Evolutionary conservation across 2,329 filamentous ascomycete genomes (phyloP).

Genomic region (Claviceps sp.): DNA sequence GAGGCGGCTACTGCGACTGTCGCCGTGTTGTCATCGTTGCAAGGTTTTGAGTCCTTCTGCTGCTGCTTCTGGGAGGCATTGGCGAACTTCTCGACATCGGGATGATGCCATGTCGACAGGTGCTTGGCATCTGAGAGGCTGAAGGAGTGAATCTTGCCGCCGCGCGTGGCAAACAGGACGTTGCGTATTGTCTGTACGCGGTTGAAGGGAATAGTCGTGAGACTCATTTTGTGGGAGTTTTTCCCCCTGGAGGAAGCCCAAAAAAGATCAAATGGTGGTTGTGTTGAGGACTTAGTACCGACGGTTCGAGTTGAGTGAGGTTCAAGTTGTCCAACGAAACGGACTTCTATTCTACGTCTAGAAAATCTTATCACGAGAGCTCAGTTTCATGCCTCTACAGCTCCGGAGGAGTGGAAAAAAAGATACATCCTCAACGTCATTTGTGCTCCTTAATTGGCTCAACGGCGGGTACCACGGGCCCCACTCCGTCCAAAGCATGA

Average conservation of each 20-base stretch:
- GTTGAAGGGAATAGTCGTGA: constrained; percentile 45
- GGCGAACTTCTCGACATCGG: constrained; percentile 23
- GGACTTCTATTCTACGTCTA: background rate
- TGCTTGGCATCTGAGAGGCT: constrained; percentile 41
- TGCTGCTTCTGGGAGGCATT: constrained; percentile 10
- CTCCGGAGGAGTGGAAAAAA: background rate
- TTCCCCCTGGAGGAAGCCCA: background rate
- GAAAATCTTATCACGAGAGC: background rate
- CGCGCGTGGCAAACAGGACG: constrained; percentile 60
- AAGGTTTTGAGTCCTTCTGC: constrained; percentile 9
- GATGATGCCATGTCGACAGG: constrained; percentile 49
- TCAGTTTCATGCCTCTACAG: background rate
- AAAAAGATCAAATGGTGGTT: background rate
- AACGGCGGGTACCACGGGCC: background rate
- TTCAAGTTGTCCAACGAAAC: background rate
- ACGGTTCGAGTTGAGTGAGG: background rate
- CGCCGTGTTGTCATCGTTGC: constrained; percentile 1
- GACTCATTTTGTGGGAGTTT: background rate
- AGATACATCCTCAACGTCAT: background rate
- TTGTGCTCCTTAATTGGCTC: background rate
- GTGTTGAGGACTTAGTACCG: background rate
- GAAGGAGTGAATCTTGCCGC: constrained; percentile 57
- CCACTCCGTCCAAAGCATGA: background rate
- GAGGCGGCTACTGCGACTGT: constrained; percentile 5
- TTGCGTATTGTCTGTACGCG: constrained; percentile 41